phyloP scores from a whole-genome alignment of 2,329 filamentous ascomycete species.

The Sordariomycetes sp. region DNA sequence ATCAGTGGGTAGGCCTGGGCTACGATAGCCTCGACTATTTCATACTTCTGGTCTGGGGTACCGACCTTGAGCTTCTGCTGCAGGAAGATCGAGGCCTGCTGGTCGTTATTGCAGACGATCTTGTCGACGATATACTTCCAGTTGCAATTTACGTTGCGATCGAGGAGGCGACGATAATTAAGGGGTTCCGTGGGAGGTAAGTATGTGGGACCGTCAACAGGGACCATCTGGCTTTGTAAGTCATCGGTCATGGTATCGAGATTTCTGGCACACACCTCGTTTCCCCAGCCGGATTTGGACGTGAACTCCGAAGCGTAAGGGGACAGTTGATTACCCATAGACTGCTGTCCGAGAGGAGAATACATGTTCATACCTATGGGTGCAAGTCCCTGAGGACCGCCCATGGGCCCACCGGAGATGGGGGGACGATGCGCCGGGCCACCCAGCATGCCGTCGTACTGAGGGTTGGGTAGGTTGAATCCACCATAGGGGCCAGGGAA shows the following conservation, averaged over 20 bases:
- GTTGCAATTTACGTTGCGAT: slow-evolving; percentile 94
- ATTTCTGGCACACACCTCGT: slow-evolving; percentile 31
- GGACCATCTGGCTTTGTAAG: slow-evolving; percentile 26
- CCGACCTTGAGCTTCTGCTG: slow-evolving; percentile 98
- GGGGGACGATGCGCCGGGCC: slow-evolving; percentile 23
- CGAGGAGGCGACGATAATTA: slow-evolving; percentile 90
- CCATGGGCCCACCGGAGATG: slow-evolving; percentile 21
- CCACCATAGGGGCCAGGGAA: slow-evolving; percentile 24
- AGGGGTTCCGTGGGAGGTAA: slow-evolving; percentile 81
- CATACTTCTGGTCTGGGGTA: slow-evolving; percentile 89
- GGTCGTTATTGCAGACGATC: slow-evolving; percentile 98
- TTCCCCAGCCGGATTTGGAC: slow-evolving; percentile 44
- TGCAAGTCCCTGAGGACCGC: slow-evolving; percentile 22
- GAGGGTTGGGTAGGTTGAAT: slow-evolving; percentile 16
- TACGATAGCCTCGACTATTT: slow-evolving; percentile 94
- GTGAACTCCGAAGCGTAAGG: slow-evolving; percentile 70
- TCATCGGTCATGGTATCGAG: neutral
- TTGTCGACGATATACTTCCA: slow-evolving; percentile 99
- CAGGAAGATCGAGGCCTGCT: slow-evolving; percentile 96
- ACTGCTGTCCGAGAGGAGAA: slow-evolving; percentile 41
- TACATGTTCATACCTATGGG: slow-evolving; percentile 33
- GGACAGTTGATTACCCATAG: slow-evolving; percentile 57
- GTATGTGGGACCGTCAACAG: slow-evolving; percentile 62
- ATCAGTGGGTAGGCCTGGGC: slow-evolving; percentile 91
- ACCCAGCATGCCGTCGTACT: slow-evolving; percentile 1